A percentile compares a stretch with the other conserved stretches of the same genome.
phyloP scores from a whole-genome alignment of 768 basidiomycete species.

The Mycena maculata region DNA sequence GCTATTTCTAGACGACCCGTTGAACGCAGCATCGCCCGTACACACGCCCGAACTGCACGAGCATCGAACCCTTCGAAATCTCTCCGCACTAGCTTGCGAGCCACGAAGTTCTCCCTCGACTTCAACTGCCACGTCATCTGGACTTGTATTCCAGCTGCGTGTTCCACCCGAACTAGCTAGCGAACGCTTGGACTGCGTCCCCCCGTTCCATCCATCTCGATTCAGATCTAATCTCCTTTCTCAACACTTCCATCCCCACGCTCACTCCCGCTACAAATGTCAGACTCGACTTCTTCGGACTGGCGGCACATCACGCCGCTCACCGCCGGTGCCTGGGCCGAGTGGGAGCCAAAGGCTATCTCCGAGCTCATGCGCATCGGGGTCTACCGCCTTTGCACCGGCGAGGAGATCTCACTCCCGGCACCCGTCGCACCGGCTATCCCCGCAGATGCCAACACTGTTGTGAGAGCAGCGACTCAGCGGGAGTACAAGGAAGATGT shows the following conservation, averaged over 20 bases:
- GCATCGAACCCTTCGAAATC: not conserved
- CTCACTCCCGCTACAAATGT: not conserved
- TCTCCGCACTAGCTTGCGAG: conserved; percentile 6
- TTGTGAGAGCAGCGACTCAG: not conserved
- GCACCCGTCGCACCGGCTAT: not conserved
- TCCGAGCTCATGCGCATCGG: conserved; percentile 22
- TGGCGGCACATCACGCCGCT: conserved; percentile 14
- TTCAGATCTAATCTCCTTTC: not conserved
- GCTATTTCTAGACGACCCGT: conserved; percentile 16
- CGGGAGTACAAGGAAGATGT: conserved; percentile 14
- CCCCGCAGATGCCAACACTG: not conserved
- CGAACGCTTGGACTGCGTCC: not conserved
- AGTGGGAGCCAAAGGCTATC: conserved; percentile 8
- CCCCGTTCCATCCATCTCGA: not conserved
- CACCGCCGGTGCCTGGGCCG: not conserved
- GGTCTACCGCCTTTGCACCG: conserved; percentile 1
- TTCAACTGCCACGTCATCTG: conserved; percentile 21
- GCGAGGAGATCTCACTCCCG: conserved; percentile 7
- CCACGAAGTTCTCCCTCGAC: conserved; percentile 6
- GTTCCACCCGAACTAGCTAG: conserved; percentile 8
- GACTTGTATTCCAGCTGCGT: conserved; percentile 8
- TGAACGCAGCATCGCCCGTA: conserved; percentile 19
- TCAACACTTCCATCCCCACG: not conserved
- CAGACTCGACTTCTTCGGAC: conserved; percentile 1
- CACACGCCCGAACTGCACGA: conserved; percentile 18